These are phyloP conservation scores for Puccinia horiana DNA, from an alignment of 1,284 basidiomycete genomes.

Conservation along the genomic window DNA sequence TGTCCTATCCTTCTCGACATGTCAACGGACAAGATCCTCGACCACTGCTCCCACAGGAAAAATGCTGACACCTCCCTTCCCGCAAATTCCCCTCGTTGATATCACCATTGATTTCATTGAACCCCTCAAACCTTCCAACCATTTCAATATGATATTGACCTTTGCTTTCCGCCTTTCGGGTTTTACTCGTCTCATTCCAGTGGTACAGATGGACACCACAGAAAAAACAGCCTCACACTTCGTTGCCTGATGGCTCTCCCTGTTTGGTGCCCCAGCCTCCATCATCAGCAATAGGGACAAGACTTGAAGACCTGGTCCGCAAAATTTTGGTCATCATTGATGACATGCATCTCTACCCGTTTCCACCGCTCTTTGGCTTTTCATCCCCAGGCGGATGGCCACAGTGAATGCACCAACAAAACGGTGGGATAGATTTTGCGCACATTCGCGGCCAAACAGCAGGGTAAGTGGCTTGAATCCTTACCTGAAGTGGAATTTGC, in stretches of 20 bases:
- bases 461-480: slow-evolving; percentile 50
- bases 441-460: slow-evolving; percentile 40
- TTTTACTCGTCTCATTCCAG: neutral
- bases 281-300: slow-evolving; percentile 55
- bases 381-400: slow-evolving; percentile 55
- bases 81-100: neutral
- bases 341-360: slow-evolving; percentile 51
- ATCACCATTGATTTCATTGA: neutral
- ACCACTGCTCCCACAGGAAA: neutral
- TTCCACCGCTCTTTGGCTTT: slow-evolving; percentile 52
- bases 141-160: neutral
- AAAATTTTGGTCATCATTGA: slow-evolving; percentile 54
- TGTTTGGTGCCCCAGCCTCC: slow-evolving; percentile 8
- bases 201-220: neutral
- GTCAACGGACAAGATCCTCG: neutral
- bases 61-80: neutral
- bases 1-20: neutral
- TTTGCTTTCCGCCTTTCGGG: neutral
- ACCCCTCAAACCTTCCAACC: neutral
- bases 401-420: slow-evolving; percentile 58
- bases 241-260: neutral
- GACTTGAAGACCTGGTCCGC: slow-evolving; percentile 54
- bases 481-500: too few species aligned
- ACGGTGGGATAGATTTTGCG: slow-evolving; percentile 56
- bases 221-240: neutral